A percentile compares a stretch with the other conserved stretches of the same genome.
These are phyloP conservation scores for Coemansia sp. DNA, from an alignment of 192 early-diverging fungal species.

Conservation along the genomic window DNA sequence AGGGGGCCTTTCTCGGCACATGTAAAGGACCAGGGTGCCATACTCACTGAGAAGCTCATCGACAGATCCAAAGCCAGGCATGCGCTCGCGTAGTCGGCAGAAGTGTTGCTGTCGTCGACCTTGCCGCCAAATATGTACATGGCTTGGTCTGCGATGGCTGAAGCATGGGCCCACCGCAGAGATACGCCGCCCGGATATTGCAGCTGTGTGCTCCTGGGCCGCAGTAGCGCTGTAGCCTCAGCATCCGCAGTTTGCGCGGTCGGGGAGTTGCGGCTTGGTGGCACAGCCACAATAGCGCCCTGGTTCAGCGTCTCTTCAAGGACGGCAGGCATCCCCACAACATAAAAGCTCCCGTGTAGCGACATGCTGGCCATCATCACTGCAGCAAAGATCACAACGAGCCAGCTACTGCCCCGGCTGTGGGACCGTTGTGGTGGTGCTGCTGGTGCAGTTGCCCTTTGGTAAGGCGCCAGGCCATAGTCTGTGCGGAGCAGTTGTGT, in stretches of 20 bases:
- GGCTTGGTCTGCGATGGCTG: slow-evolving; percentile 41
- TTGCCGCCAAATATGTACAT: slow-evolving; percentile 50
- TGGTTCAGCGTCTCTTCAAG: background rate
- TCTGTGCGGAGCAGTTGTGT: background rate
- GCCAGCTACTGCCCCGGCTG: background rate
- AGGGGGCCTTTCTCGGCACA: slow-evolving; percentile 25
- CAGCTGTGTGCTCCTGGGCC: background rate
- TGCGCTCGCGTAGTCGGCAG: slow-evolving; percentile 23
- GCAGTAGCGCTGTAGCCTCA: background rate
- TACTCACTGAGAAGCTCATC: slow-evolving; percentile 19
- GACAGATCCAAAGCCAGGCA: slow-evolving; percentile 38
- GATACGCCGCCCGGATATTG: slow-evolving; percentile 19
- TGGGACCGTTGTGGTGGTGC: background rate
- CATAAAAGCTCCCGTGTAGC: background rate
- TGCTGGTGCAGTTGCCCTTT: background rate
- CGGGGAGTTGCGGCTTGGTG: slow-evolving; percentile 5
- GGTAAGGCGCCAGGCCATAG: background rate
- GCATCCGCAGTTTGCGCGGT: background rate
- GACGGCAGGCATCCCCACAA: background rate
- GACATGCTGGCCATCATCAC: background rate
- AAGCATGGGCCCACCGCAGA: slow-evolving; percentile 37
- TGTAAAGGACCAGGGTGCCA: slow-evolving; percentile 15
- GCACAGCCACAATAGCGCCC: background rate
- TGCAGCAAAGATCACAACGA: background rate
- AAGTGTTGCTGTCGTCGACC: slow-evolving; percentile 12